phyloP scores from a whole-genome alignment of 495 filamentous ascomycete genomes.

The Penicillium bialowiezense region DNA sequence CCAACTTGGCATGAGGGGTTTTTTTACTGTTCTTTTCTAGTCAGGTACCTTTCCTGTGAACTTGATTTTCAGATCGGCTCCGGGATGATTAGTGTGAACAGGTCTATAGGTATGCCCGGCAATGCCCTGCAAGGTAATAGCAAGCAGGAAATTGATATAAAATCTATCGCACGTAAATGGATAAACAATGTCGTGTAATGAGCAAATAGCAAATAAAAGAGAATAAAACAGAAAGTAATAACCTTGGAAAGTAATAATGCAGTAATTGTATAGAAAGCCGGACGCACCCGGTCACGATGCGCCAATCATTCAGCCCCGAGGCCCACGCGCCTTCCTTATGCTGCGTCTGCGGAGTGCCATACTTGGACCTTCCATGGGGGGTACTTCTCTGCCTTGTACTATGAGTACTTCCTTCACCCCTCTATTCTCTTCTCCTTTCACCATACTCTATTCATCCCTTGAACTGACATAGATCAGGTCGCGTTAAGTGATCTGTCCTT shows the following conservation, averaged over 20 bases:
- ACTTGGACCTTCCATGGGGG: conserved; percentile 16
- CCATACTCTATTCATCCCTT: background rate
- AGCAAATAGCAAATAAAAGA: no score
- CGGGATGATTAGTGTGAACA: background rate
- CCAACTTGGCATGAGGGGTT: conserved; percentile 9
- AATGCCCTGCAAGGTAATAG: no score
- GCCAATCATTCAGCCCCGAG: conserved; percentile 20
- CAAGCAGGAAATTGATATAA: no score
- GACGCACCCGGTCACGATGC: conserved; percentile 22
- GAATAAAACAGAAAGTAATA: no score
- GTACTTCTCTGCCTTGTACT: conserved; percentile 3
- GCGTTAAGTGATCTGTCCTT: conserved; percentile 12
- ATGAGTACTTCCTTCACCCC: conserved; percentile 9
- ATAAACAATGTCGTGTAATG: no score
- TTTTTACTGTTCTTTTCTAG: background rate
- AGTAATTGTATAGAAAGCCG: conserved; percentile 6
- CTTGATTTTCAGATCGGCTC: background rate
- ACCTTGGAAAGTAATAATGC: background rate
- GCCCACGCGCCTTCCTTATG: conserved; percentile 17
- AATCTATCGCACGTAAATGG: no score
- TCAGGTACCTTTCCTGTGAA: background rate
- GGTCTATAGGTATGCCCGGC: no score
- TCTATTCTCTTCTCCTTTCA: background rate
- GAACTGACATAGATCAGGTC: background rate
- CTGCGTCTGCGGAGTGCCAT: conserved; percentile 19